These are phyloP conservation scores for Pharus latifolius DNA, from an alignment of 176 grass and related monocot species.

Conservation along the genomic window DNA sequence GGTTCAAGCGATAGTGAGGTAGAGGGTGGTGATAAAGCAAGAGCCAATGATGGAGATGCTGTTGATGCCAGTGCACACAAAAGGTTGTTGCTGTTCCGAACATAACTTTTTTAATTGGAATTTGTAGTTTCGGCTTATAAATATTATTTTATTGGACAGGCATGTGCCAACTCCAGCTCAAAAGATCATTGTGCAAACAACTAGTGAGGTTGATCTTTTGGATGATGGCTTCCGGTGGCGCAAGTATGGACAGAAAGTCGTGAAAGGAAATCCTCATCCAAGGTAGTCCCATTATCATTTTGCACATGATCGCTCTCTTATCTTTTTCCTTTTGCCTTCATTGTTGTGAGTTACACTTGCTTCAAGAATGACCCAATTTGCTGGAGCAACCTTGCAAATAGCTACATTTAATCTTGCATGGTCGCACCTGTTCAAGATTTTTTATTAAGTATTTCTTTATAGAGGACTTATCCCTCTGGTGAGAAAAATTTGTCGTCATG, in stretches of 20 bases:
- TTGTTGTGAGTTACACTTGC: background rate
- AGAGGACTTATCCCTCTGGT: background rate
- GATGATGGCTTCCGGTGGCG: constrained; percentile 96
- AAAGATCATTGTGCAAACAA: constrained; percentile 89
- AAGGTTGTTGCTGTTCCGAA: constrained; percentile 40
- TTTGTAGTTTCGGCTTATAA: background rate
- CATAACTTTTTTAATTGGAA: background rate
- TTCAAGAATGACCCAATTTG: background rate
- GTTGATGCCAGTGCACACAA: constrained; percentile 39
- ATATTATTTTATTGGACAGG: constrained; percentile 29
- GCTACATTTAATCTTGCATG: background rate
- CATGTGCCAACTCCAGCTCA: constrained; percentile 44
- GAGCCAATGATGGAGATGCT: background rate
- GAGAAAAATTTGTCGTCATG: too few relatives aligned
- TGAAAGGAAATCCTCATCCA: constrained; percentile 94
- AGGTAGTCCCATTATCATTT: constrained; percentile 38
- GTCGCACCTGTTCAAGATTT: background rate
- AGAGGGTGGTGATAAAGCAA: constrained; percentile 27
- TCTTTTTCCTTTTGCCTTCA: background rate
- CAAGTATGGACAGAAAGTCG: constrained; percentile 89
- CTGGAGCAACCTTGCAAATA: constrained; percentile 10
- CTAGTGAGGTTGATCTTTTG: constrained; percentile 91
- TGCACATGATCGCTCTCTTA: background rate
- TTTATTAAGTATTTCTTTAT: background rate
- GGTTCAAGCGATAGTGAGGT: constrained; percentile 67